Evolutionary conservation across 73 alveolate species (phyloP), one percentile per base, ranked within the genome.

Genomic region (Halteria grandinella): DNA sequence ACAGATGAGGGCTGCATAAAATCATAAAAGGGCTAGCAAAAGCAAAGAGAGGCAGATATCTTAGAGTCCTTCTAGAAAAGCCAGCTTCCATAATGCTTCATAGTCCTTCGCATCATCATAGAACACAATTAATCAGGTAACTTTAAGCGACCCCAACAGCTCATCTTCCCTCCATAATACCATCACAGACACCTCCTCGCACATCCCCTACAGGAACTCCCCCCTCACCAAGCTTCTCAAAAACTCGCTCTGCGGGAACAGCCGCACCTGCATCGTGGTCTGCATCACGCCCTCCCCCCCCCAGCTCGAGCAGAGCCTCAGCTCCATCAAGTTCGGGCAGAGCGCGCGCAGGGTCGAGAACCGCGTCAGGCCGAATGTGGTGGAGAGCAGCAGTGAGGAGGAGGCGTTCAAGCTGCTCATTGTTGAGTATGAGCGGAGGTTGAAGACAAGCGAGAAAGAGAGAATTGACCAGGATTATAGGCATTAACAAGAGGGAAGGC

Each of bases 161-260:
- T n/a, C n/a, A n/a, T n/a, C n/a, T n/a, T n/a, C n/a, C n/a, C n/a
- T n/a, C n/a, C n/a, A n/a, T n/a, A 47, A 47, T 15, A 27, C 18
- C 21, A 15, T 33, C 45, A 69, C 69, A 41, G n/a, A n/a, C n/a
- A n/a, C n/a, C n/a, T n/a, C n/a, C n/a, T n/a, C n/a, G 44, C 95
- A 92, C 78, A 86, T 95, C 20, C 96, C 98, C 24, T 95, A 91
- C 83, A 73, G 99, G 39, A 96, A 95, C 60, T 89, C 97, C 20
- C 88, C 88, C 53, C 74, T 95, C 47, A 95, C 99, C 7, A 96
- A 93, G 79, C 93, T 95, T 36, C 84, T 95, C 71, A 86, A 96
- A 33, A 90, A 94, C 51, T 91, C 96, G 54, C 83, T 95, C 8
- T 98, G 96, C 6, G 99, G 99, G 20, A 88, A 94, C 58, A 74